phyloP scores from a whole-genome alignment of 1,284 basidiomycete species.

The Cystobasidiaceae sp. region DNA sequence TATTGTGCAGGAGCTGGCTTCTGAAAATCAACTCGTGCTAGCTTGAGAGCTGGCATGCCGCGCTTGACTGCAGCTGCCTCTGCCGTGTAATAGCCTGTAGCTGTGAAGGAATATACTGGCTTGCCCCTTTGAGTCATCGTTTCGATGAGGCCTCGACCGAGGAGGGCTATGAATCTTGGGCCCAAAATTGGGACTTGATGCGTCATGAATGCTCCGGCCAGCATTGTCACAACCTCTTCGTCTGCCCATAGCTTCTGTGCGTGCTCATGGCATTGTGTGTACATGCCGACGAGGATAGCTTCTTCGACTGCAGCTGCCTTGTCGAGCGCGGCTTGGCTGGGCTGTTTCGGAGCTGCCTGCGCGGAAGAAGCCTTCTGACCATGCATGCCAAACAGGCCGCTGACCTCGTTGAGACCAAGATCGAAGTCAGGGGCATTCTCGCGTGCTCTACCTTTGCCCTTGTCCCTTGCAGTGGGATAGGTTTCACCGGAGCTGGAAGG shows the following conservation, averaged over 20 bases:
- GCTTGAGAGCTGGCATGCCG: background rate
- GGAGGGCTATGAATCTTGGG: background rate
- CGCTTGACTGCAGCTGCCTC: background rate
- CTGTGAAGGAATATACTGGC: conserved; percentile 3
- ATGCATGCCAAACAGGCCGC: background rate
- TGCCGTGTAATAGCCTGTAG: conserved; percentile 1
- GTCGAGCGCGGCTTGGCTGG: background rate
- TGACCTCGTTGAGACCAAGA: background rate
- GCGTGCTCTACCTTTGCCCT: background rate
- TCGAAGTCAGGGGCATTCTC: background rate
- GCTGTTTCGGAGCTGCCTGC: background rate
- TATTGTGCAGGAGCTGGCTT: background rate
- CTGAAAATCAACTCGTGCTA: background rate
- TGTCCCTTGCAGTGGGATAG: background rate
- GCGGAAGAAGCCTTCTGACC: background rate
- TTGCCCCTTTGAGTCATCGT: background rate
- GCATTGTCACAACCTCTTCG: background rate
- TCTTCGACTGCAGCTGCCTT: conserved; percentile 12
- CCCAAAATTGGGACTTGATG: background rate
- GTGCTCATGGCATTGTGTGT: conserved; percentile 12
- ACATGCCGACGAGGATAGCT: conserved; percentile 17
- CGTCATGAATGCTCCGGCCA: background rate
- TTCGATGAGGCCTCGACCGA: background rate
- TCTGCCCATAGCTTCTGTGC: conserved; percentile 13
- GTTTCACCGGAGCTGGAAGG: background rate